phyloP scores from a whole-genome alignment of 164 flowering plant genomes.

The Tetracentron sinense region DNA sequence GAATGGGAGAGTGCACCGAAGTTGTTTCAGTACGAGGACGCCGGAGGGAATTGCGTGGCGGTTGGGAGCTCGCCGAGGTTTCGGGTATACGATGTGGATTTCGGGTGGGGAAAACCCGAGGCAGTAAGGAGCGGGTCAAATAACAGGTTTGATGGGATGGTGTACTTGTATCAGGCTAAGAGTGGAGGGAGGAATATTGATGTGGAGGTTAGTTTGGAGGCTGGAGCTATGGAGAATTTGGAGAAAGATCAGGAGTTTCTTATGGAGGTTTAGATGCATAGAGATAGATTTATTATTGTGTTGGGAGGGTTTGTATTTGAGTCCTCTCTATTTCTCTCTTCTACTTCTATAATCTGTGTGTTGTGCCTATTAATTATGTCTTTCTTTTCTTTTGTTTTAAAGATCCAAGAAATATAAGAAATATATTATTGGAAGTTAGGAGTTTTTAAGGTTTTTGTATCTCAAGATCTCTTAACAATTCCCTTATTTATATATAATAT shows the following conservation, averaged over 20 bases:
- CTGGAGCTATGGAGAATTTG: constrained; percentile 60
- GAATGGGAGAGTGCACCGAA: constrained; percentile 76
- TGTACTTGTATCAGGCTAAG: constrained; percentile 73
- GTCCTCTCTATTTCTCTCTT: background rate
- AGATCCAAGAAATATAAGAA: no score
- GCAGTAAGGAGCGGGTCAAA: constrained; percentile 75
- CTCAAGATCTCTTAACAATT: no score
- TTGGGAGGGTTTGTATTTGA: background rate
- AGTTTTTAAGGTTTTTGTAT: no score
- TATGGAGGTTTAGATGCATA: constrained; percentile 24
- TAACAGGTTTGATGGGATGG: constrained; percentile 95
- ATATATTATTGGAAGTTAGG: no score
- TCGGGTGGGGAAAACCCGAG: constrained; percentile 82
- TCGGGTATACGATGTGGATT: constrained; percentile 81
- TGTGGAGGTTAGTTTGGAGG: constrained; percentile 74
- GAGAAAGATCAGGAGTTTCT: constrained; percentile 70
- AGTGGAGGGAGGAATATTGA: constrained; percentile 73
- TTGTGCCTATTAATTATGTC: no score
- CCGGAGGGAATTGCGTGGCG: constrained; percentile 84
- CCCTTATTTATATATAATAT: no score
- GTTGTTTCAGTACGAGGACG: constrained; percentile 75
- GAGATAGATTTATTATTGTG: background rate
- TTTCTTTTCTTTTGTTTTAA: no score
- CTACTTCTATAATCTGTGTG: no score
- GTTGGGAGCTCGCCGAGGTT: constrained; percentile 96